Evolutionary conservation across 352 stramenopile species (phyloP).

Genomic region (Globisporangium splendens): DNA sequence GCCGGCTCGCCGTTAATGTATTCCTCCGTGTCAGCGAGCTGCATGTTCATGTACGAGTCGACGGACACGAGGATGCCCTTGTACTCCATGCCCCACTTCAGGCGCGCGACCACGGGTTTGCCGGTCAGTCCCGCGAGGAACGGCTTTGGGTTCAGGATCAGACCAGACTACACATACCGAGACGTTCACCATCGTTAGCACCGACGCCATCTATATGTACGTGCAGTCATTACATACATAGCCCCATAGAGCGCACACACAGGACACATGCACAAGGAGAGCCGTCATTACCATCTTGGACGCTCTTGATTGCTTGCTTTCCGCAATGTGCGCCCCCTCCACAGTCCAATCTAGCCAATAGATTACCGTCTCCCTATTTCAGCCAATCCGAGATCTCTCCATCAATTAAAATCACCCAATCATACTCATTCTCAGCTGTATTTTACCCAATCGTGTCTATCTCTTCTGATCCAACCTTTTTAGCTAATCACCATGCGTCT

Average conservation of each 20-base stretch:
- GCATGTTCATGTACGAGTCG: conserved; percentile 99
- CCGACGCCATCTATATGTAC: background rate
- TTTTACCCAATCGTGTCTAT: conserved; percentile 20
- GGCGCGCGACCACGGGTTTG: conserved; percentile 94
- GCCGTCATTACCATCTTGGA: conserved; percentile 12
- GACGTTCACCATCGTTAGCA: background rate
- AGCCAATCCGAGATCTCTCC: background rate
- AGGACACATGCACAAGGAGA: background rate
- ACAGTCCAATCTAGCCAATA: conserved; percentile 10
- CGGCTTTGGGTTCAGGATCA: conserved; percentile 95
- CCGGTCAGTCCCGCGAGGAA: conserved; percentile 94
- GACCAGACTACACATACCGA: conserved; percentile 44
- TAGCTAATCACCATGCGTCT: conserved; percentile 16
- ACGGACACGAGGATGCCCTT: conserved; percentile 92
- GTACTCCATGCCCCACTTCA: conserved; percentile 99
- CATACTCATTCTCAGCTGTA: background rate
- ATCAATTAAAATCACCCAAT: too few relatives aligned
- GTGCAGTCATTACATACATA: too few relatives aligned
- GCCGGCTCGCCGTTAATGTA: conserved; percentile 97
- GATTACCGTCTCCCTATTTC: conserved; percentile 2
- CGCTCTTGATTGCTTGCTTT: conserved; percentile 1
- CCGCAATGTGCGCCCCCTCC: conserved; percentile 1
- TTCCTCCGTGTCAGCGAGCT: conserved; percentile 96
- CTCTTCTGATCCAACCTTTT: conserved; percentile 1
- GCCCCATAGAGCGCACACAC: background rate